Conservation (phyloP, 257 asterid genomes). For the Petunia secreta region DNA sequence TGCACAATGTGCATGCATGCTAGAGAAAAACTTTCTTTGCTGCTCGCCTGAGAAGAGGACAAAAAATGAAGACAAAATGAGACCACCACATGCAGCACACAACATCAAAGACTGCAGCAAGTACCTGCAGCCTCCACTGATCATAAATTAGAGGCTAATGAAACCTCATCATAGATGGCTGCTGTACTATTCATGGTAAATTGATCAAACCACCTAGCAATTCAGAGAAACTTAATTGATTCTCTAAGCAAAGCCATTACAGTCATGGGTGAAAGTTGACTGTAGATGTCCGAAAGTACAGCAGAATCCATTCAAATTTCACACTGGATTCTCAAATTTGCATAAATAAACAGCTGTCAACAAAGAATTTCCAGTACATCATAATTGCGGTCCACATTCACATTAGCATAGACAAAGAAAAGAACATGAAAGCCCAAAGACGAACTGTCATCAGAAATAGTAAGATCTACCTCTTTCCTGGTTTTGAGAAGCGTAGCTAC, state of each 20-base stretch:
- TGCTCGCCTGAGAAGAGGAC: conserved; percentile 54
- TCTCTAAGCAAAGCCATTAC: neutral
- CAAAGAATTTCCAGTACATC: conserved; percentile 42
- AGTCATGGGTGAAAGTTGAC: no score
- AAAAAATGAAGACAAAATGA: conserved; percentile 42
- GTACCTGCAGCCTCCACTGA: conserved; percentile 57
- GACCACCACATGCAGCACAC: conserved; percentile 13
- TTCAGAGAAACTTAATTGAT: neutral
- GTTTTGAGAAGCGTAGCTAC: neutral
- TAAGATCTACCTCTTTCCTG: conserved; percentile 38
- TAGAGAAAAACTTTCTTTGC: conserved; percentile 32
- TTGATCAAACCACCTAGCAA: conserved; percentile 29
- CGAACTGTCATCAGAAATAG: conserved; percentile 48
- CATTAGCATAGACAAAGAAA: conserved; percentile 41
- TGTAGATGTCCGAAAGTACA: neutral
- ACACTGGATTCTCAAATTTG: conserved; percentile 33
- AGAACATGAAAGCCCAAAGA: neutral
- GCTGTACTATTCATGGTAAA: conserved; percentile 49
- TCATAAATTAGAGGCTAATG: conserved; percentile 39
- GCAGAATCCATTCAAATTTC: conserved; percentile 9
- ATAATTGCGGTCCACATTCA: conserved; percentile 35
- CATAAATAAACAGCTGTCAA: conserved; percentile 32
- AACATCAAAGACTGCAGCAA: conserved; percentile 39
- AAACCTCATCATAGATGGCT: conserved; percentile 46
- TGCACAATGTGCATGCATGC: conserved; percentile 27